A percentile compares a stretch with the other conserved stretches of the same genome.
These are phyloP conservation scores for Takakia lepidozioides DNA, from an alignment of 225 moss, liverwort and hornwort genomes.

Conservation along the genomic window DNA sequence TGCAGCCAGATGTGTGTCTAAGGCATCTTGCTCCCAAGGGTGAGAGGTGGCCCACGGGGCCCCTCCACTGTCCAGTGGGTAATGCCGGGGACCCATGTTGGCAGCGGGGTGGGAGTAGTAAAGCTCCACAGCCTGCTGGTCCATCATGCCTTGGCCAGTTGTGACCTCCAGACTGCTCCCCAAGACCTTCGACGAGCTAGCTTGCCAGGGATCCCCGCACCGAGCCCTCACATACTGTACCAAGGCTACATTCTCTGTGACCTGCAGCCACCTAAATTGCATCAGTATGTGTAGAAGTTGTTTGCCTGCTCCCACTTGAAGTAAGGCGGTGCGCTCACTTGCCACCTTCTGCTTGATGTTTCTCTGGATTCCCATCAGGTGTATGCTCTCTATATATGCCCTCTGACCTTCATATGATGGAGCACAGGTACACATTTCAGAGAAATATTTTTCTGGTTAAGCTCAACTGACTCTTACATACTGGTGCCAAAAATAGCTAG, in stretches of 20 bases:
- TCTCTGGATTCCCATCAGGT: too few relatives aligned
- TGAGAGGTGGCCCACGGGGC: constrained; percentile 55
- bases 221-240: constrained; percentile 51
- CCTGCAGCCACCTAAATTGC: constrained; percentile 24
- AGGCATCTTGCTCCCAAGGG: constrained; percentile 84
- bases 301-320: too few relatives aligned
- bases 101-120: constrained; percentile 48
- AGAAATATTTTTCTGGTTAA: too few relatives aligned
- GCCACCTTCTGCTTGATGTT: too few relatives aligned
- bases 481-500: too few relatives aligned
- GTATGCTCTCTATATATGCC: too few relatives aligned
- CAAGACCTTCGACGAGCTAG: constrained; percentile 24
- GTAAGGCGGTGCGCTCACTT: too few relatives aligned
- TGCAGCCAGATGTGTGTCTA: constrained; percentile 69
- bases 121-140: constrained; percentile 62
- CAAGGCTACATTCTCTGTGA: constrained; percentile 41
- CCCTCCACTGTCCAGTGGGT: constrained; percentile 45
- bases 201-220: constrained; percentile 52
- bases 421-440: too few relatives aligned
- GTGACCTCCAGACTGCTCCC: constrained; percentile 23
- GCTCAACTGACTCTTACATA: too few relatives aligned
- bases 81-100: constrained; percentile 34
- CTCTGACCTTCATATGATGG: too few relatives aligned
- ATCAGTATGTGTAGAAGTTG: too few relatives aligned
- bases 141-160: constrained; percentile 39